Evolutionary conservation across 305 asterid species (phyloP), one percentile per base, ranked within the genome.

Genomic region (Fraxinus latifolia): DNA sequence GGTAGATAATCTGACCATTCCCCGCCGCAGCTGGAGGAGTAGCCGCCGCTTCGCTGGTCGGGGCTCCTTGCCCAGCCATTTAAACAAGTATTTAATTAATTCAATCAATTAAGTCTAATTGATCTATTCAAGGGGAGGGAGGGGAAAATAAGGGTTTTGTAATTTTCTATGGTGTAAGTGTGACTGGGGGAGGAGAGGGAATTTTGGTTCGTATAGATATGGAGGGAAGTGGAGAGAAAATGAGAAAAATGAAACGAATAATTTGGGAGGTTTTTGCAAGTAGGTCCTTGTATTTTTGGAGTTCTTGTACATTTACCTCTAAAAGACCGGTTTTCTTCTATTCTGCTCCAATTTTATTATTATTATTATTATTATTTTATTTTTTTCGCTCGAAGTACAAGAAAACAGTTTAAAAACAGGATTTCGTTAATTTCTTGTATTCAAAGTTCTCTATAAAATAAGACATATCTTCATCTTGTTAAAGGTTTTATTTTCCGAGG

Each of bases 161-260:
- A 58, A 65, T 32, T 55, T 62, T 79, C 82, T 19, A 50, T 83
- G 82, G 87, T 84, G 89, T 77, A 78, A 31, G 47, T 71, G 42
- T 71, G 76, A 32, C 76, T 5, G 73, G 2, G 19, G 36, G 27
- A 34, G 62, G 82, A 27, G 97, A 92, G 97, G 97, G 94, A 94
- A 93, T 89, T 93, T 94, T 95, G 89, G 95, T 93, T 94, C 93
- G 94, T 92, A 92, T 87, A 87, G 93, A 87, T 92, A 94, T 95
- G 99, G 98, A 94, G 99, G 99, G 98, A 95, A 95, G 90, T 73
- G 81, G 78, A 55, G 83, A 31, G 80, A 82, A 79, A 81, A 87
- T 34, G 84, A 88, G 84, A 75, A 74, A 83, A 77, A 79, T 73
- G 82, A 84, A 89, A 81, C 29, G 37, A 60, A 65, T 3, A 7